Conservation (phyloP, 2,329 filamentous ascomycete genomes). For the Penicillium sp. region DNA sequence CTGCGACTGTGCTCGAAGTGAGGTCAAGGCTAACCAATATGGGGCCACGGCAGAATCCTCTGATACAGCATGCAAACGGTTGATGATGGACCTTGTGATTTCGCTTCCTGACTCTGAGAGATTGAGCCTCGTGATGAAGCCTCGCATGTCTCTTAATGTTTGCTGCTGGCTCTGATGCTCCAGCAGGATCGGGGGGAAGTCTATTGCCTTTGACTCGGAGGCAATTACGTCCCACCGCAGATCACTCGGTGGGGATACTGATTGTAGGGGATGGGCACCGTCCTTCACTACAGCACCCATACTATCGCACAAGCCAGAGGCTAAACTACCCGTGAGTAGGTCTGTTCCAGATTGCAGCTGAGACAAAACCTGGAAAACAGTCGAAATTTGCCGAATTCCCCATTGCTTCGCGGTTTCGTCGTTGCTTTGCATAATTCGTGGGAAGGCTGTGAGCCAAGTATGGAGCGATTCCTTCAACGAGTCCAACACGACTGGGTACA, state of each 20-base stretch:
- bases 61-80: slow-evolving; percentile 60
- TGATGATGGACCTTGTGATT: slow-evolving; percentile 67
- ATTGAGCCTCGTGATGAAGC: slow-evolving; percentile 60
- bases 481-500: slow-evolving; percentile 64
- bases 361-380: slow-evolving; percentile 67
- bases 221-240: slow-evolving; percentile 34
- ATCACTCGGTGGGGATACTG: slow-evolving; percentile 23
- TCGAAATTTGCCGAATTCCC: slow-evolving; percentile 74
- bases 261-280: slow-evolving; percentile 32
- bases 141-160: slow-evolving; percentile 63
- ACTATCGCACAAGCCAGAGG: slow-evolving; percentile 71
- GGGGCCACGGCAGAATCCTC: slow-evolving; percentile 66
- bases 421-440: slow-evolving; percentile 78
- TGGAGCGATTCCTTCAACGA: slow-evolving; percentile 71
- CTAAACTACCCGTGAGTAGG: slow-evolving; percentile 32
- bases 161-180: slow-evolving; percentile 66
- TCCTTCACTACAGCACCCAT: slow-evolving; percentile 55
- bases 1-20: slow-evolving; percentile 62
- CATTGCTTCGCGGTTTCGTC: slow-evolving; percentile 77
- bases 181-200: slow-evolving; percentile 65
- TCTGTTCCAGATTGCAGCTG: slow-evolving; percentile 56
- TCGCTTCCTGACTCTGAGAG: slow-evolving; percentile 45
- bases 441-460: slow-evolving; percentile 78
- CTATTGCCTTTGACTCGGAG: slow-evolving; percentile 25
- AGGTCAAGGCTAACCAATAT: slow-evolving; percentile 77